Conservation (phyloP, 129 eudicot species). For the Pittosporum tobira region DNA sequence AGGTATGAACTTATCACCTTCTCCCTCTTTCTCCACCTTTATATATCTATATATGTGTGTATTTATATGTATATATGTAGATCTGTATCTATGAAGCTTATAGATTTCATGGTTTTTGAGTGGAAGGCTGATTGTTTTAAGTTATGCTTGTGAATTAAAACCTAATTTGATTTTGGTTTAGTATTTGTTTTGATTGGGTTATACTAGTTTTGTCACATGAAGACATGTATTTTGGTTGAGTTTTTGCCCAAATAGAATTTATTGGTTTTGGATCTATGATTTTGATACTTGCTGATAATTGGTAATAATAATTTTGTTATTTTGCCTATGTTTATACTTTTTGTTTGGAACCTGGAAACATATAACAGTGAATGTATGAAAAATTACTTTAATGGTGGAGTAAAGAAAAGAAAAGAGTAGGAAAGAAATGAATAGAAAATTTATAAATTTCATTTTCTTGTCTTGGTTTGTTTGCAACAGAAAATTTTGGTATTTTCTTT, state of each 20-base stretch:
- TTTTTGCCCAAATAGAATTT: too few relatives aligned
- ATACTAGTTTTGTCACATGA: too few relatives aligned
- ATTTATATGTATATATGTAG: not conserved
- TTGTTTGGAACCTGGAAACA: not conserved
- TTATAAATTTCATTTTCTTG: too few relatives aligned
- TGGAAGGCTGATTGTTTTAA: not conserved
- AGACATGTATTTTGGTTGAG: too few relatives aligned
- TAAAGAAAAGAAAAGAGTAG: too few relatives aligned
- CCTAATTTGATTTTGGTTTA: not conserved
- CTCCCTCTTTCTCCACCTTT: not conserved
- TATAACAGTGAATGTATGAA: too few relatives aligned
- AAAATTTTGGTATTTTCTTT: too few relatives aligned
- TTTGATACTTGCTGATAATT: not conserved
- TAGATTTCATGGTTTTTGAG: not conserved
- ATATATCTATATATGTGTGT: not conserved
- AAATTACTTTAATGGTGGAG: too few relatives aligned
- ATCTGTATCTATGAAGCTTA: not conserved
- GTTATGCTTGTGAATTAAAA: not conserved
- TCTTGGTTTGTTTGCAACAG: too few relatives aligned
- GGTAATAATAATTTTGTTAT: not conserved
- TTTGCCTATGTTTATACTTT: not conserved
- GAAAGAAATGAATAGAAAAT: too few relatives aligned
- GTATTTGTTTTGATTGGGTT: not conserved
- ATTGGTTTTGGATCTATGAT: too few relatives aligned
- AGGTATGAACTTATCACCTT: slow-evolving; percentile 28